Evolutionary conservation across 2,329 filamentous ascomycete genomes (phyloP), one percentile per base, ranked within the genome.

Genomic region (Bipolaris sorokiniana): DNA sequence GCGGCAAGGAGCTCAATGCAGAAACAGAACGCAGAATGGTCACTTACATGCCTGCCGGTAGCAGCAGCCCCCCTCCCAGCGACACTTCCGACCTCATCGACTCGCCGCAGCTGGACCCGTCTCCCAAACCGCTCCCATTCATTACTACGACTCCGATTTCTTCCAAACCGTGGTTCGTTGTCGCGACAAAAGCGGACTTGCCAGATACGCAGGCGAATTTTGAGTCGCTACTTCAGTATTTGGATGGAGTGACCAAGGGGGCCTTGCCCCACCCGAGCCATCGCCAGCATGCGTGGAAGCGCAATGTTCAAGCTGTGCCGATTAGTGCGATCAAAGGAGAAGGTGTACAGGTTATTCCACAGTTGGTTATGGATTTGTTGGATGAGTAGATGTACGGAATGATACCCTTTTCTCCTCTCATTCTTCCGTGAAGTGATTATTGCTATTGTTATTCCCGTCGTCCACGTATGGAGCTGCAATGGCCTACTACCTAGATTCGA

Each of bases 131-230:
- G 40, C 76, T 86, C 18, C 81, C 80, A 38, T 81, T 78, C 22
- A 75, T 84, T 33, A 76, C 77, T 36, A 78, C 84, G 10, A 82
- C 90, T n/a, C 86, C 89, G 38, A 96, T 98, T 64, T 90, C 90
- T n/a, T 86, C 86, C 33, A 99, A 99, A 79, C 93, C 95, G 0
- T 99, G 95, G 95, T 95, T 96, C 69, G 93, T 97, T 5, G 88
- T 97, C 41, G 94, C 91, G 1, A 97, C 93, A 18, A 98, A 98
- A 78, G 93, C 91, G 0, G 94, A 98, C 74, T 75, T 96, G 52
- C 86, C 88, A 3, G 84, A 84, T 3, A 96, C 95, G 1, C 85
- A 92, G 74, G 84, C 87, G 22, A 96, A 95, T 72, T 99, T 91
- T 74, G 77, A 76, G 34, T 77, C 79, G 49, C 79, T 99, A 65